A percentile compares a stretch with the other conserved stretches of the same genome.
phyloP scores from a whole-genome alignment of 1,139 yeast species.

The Hanseniaspora uvarum region DNA sequence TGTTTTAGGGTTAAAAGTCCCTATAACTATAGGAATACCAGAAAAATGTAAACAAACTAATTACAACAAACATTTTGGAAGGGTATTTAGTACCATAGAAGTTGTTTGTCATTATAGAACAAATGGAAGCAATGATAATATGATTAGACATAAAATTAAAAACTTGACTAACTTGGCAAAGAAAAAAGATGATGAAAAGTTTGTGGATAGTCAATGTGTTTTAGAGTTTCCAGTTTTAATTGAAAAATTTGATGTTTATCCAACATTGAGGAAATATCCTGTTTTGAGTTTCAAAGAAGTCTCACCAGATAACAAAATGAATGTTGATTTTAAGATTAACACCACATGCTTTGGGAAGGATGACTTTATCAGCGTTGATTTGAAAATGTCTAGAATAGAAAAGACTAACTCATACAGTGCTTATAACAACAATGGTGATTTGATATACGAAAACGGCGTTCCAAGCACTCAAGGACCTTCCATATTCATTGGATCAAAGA shows the following conservation, averaged over 20 bases:
- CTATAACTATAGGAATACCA: constrained; percentile 50
- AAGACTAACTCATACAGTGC: constrained; percentile 31
- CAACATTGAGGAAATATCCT: constrained; percentile 25
- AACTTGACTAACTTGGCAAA: constrained; percentile 33
- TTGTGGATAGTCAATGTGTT: constrained; percentile 25
- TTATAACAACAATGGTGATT: constrained; percentile 18
- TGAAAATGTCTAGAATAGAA: constrained; percentile 36
- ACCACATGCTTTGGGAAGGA: constrained; percentile 38
- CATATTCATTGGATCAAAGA: constrained; percentile 21
- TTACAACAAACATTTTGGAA: constrained; percentile 30
- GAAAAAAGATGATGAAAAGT: constrained; percentile 31
- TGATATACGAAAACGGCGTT: constrained; percentile 6
- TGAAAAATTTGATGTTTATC: constrained; percentile 27
- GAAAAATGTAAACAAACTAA: constrained; percentile 42
- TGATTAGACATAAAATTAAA: constrained; percentile 14
- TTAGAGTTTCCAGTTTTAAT: constrained; percentile 26
- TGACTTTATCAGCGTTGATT: constrained; percentile 36
- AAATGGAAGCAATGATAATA: constrained; percentile 20
- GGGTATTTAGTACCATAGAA: constrained; percentile 26
- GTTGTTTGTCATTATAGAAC: constrained; percentile 25
- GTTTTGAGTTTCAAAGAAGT: constrained; percentile 21
- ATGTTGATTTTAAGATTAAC: constrained; percentile 24
- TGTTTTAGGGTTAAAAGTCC: constrained; percentile 46
- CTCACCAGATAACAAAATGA: constrained; percentile 28
- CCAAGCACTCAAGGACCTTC: constrained; percentile 17